These are phyloP conservation scores for Populus hybrid DNA, from an alignment of 441 rosid genomes.

Conservation along the genomic window DNA sequence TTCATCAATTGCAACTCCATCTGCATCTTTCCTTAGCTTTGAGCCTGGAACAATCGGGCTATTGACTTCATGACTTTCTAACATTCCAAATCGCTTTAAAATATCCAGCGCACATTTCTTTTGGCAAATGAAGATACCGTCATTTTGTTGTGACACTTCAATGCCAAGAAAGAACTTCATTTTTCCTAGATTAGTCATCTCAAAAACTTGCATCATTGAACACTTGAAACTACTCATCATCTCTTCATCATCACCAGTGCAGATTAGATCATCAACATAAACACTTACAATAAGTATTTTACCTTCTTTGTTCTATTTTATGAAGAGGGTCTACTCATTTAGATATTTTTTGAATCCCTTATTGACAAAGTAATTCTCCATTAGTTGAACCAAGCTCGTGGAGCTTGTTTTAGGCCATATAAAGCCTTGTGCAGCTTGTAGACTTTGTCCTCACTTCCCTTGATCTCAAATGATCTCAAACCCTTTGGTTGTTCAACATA, in stretches of 20 bases:
- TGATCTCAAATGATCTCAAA: too few relatives aligned
- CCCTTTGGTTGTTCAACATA: neutral
- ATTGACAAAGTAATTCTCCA: too few relatives aligned
- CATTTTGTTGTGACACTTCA: neutral
- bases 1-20: neutral
- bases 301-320: neutral
- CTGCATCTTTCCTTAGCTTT: neutral
- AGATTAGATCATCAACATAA: neutral
- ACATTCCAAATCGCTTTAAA: neutral
- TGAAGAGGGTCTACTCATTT: neutral
- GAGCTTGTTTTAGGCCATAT: neutral
- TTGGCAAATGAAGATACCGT: neutral
- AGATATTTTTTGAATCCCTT: neutral
- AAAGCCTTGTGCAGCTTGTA: neutral
- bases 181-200: too few relatives aligned
- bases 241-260: neutral
- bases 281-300: neutral
- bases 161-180: neutral
- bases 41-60: neutral
- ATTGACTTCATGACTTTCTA: neutral
- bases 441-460: neutral
- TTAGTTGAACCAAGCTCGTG: neutral
- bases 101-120: too few relatives aligned
- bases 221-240: neutral
- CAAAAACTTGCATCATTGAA: neutral